Base-by-base conservation (phyloP, 2,329 filamentous ascomycete species). In the Cercospora nicotianae region DNA sequence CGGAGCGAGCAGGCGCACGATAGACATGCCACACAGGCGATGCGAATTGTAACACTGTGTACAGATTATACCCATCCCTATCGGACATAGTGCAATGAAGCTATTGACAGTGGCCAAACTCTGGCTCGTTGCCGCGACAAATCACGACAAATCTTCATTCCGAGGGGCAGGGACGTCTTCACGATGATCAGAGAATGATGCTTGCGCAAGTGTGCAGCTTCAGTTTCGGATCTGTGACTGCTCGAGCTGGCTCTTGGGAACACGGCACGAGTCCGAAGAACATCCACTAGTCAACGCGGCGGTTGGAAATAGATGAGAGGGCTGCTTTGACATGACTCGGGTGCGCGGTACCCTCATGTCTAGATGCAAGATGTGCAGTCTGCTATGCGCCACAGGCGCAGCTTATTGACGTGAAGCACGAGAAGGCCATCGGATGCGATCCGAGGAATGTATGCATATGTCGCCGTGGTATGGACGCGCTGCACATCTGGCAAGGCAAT, bases 1-100 rank as follows among this genome's bases (percentile, higher is more conserved):
- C 92, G 23, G 94, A 94, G 86, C 78, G 72, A 62, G 69, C 67
- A 3, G 67, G 70, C 48, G 72, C 66, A 18, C 67, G 73, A 63
- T 73, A 63, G 51, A 51, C 4, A 28, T 20, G 18, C 33, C 5
- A 58, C 13, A 20, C 30, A 59, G n/a, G n/a, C n/a, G n/a, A n/a
- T n/a, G n/a, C n/a, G n/a, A 30, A 13, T 20, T 9, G 48, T 36
- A 26, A 51, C 30, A 39, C 3, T 26, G 48, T 63, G 42, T 63
- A 63, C 61, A 63, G 31, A 28, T 48, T 31, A 64, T 48, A 59
- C 62, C 48, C 62, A 58, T 26, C 23, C 48, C 20, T 30, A 45
- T 10, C 48, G 48, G 62, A 30, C 9, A 20, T 64, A 26, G 26
- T 12, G 16, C 26, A 36, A 58, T 59, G 31, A 20, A 64, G 7